A percentile compares a stretch with the other conserved stretches of the same genome.
Evolutionary conservation across 148 eudicot species (phyloP).

Genomic region (Oxyria digyna): DNA sequence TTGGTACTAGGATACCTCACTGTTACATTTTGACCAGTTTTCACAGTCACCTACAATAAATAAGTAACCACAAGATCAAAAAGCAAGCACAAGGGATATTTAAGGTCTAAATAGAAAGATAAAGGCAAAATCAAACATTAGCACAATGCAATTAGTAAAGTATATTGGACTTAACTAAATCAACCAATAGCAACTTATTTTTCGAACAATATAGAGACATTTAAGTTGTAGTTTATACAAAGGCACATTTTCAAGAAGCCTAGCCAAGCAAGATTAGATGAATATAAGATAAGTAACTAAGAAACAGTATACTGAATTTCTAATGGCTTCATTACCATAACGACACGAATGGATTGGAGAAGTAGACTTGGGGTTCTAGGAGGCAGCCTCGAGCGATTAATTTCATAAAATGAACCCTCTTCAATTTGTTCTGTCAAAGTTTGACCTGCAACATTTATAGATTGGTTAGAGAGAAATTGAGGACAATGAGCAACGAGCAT

Average conservation of each 20-base stretch:
- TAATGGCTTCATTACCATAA: conserved; percentile 4
- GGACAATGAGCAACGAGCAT: background rate
- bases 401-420: conserved; percentile 5
- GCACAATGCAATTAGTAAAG: background rate
- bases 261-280: background rate
- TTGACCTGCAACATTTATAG: conserved; percentile 5
- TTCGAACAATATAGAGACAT: background rate
- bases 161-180: background rate
- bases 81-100: background rate
- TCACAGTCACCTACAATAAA: conserved; percentile 5
- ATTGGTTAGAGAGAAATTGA: background rate
- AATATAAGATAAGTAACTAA: background rate
- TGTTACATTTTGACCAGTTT: background rate
- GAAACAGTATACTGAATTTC: background rate
- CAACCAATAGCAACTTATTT: background rate
- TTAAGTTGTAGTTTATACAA: background rate
- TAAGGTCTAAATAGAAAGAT: background rate
- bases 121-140: background rate
- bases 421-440: conserved; percentile 1
- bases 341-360: background rate
- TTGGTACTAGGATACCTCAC: conserved; percentile 15
- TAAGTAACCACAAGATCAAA: no score
- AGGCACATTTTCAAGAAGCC: background rate
- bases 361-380: conserved; percentile 1
- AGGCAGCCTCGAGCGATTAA: conserved; percentile 9